phyloP scores from a whole-genome alignment of 2,329 filamentous ascomycete genomes.

The Verruconis gallopava region DNA sequence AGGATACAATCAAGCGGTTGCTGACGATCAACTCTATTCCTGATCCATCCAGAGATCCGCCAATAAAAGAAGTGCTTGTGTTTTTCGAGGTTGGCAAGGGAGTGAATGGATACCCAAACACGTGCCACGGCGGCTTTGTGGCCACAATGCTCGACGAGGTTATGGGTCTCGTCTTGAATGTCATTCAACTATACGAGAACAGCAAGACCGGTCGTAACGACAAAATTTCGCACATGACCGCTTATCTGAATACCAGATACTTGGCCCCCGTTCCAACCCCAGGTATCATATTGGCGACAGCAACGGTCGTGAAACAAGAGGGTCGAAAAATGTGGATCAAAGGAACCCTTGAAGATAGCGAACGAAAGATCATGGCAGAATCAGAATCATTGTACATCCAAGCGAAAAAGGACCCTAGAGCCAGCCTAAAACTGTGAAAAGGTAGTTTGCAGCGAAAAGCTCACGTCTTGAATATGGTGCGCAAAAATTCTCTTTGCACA shows the following conservation, averaged over 20 bases:
- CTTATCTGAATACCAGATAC: conserved; percentile 44
- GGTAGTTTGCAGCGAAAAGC: no score
- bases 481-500: no score
- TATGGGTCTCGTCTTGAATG: conserved; percentile 29
- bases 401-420: conserved; percentile 14
- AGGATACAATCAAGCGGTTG: conserved; percentile 35
- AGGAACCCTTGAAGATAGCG: conserved; percentile 36
- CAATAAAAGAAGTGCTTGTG: conserved; percentile 12
- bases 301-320: conserved; percentile 32
- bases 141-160: conserved; percentile 46
- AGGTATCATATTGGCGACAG: conserved; percentile 34
- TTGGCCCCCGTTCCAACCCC: conserved; percentile 39
- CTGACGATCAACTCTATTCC: conserved; percentile 19
- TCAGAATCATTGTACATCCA: conserved; percentile 42
- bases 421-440: not conserved
- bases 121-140: conserved; percentile 46
- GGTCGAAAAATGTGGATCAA: conserved; percentile 42
- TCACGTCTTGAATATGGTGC: no score
- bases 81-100: conserved; percentile 36
- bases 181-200: conserved; percentile 8
- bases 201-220: conserved; percentile 15
- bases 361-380: conserved; percentile 35
- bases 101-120: conserved; percentile 40
- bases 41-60: not conserved
- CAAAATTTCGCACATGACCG: conserved; percentile 27